Evolutionary conservation across 768 basidiomycete genomes (phyloP), one percentile per base, ranked within the genome.

Genomic region (Leucocoprinus birnbaumii): DNA sequence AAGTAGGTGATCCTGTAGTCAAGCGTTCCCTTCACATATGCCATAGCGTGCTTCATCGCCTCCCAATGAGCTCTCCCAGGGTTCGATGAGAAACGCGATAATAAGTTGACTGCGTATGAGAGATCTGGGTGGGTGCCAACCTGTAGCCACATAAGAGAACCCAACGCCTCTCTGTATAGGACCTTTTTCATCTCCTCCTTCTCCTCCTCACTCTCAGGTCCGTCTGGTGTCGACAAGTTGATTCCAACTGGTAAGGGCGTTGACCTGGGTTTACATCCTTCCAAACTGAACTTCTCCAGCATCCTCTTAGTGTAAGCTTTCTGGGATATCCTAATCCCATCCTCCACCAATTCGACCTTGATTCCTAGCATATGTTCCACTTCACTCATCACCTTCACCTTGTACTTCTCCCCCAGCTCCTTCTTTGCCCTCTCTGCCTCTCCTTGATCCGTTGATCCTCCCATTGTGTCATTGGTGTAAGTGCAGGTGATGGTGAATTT

Each of bases 161-260:
- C 42, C n/a, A 56, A n/a, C 13, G 31, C 24, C 3, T 40, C 38
- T 43, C 37, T 57, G 22, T 42, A n/a, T 35, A 22, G 51, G 48
- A 44, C 24, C 14, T 21, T 1, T 38, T 10, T 19, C n/a, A n/a
- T n/a, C n/a, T 18, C 18, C 40, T 50, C 41, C 7, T 22, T 18
- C 14, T 46, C 2, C 2, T 5, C 45, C 53, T n/a, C 51, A 51
- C 3, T 19, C 26, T 13, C 27, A 21, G 3, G 52, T 48, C 1
- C 56, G 31, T 1, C 40, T 31, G 11, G 48, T 19, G 1, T 57
- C 54, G 4, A 43, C 38, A 16, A 19, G 26, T 3, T 58, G 35
- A 11, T 62, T 70, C 0, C 61, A 68, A 70, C 58, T 0, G 67
- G 61, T 37, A 25, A 54, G 49, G 41, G 63, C 55, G 11, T 61